These are phyloP conservation scores for Alternaria brassicicola DNA, from an alignment of 2,329 filamentous ascomycete species.

Conservation along the genomic window DNA sequence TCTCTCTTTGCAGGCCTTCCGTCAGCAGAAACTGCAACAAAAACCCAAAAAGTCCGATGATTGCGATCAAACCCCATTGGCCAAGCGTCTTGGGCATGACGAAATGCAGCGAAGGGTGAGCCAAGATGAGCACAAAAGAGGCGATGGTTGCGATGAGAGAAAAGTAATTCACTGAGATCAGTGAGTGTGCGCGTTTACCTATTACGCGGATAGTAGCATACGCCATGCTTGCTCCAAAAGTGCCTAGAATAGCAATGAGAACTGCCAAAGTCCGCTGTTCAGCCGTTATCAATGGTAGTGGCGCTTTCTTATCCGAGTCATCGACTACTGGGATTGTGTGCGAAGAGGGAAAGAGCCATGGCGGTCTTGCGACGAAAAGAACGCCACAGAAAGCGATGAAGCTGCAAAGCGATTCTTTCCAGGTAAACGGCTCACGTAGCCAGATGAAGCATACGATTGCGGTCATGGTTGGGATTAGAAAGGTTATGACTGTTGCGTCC, in stretches of 20 bases:
- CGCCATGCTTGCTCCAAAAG: conserved; percentile 68
- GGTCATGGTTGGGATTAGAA: conserved; percentile 76
- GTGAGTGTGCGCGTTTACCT: conserved; percentile 74
- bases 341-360: conserved; percentile 55
- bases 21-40: conserved; percentile 82
- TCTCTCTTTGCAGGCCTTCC: conserved; percentile 72
- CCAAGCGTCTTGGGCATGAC: conserved; percentile 57
- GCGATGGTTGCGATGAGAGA: conserved; percentile 70
- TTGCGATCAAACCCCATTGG: conserved; percentile 70
- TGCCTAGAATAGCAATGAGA: conserved; percentile 71
- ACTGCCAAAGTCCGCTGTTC: conserved; percentile 72
- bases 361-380: conserved; percentile 77
- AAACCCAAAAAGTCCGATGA: conserved; percentile 75
- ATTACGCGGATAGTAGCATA: conserved; percentile 79
- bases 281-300: conserved; percentile 52
- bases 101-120: conserved; percentile 61
- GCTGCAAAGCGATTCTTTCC: conserved; percentile 75
- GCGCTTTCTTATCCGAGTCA: conserved; percentile 28
- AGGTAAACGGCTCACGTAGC: conserved; percentile 74
- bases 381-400: conserved; percentile 77
- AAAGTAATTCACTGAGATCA: conserved; percentile 85
- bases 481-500: conserved; percentile 86
- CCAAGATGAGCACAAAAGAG: conserved; percentile 62
- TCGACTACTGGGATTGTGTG: conserved; percentile 35
- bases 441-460: conserved; percentile 80